Evolutionary conservation across 2,329 filamentous ascomycete species (phyloP).

Genomic region (Diplocarpon rosae): DNA sequence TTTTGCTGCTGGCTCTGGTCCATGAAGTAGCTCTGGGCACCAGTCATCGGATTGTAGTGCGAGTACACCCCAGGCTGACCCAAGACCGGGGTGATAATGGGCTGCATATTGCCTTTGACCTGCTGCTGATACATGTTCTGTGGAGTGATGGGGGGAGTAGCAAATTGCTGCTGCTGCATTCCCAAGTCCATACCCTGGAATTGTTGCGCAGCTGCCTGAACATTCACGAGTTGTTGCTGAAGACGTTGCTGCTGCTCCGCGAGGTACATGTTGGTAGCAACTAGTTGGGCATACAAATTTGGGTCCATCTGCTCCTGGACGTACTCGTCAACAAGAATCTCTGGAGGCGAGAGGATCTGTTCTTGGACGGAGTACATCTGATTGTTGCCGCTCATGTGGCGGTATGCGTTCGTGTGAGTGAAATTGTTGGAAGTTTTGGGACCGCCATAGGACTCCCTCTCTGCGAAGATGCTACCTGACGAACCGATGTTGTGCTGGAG

Average conservation of each 20-base stretch:
- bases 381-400: constrained; percentile 33
- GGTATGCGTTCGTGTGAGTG: constrained; percentile 31
- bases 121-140: constrained; percentile 33
- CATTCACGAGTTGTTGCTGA: constrained; percentile 79
- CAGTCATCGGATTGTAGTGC: constrained; percentile 77
- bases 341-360: constrained; percentile 76
- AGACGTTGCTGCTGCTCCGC: constrained; percentile 91
- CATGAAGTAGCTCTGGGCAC: constrained; percentile 67
- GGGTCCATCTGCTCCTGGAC: constrained; percentile 71
- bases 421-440: constrained; percentile 26
- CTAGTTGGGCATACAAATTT: constrained; percentile 73
- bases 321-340: constrained; percentile 62
- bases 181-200: constrained; percentile 67
- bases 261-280: constrained; percentile 84
- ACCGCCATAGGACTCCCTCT: constrained; percentile 24
- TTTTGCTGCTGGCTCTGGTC: constrained; percentile 35
- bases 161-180: constrained; percentile 38
- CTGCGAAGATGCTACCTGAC: constrained; percentile 26
- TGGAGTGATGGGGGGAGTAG: constrained; percentile 40
- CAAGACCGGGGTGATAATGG: constrained; percentile 40
- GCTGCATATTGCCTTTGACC: constrained; percentile 27
- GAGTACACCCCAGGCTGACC: constrained; percentile 67
- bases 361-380: constrained; percentile 64
- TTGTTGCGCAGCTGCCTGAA: constrained; percentile 75
- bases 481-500: constrained; percentile 28